Percentiles rank a stretch among this genome's conserved stretches.
These are phyloP conservation scores for Backusella tarrabulga DNA, from an alignment of 192 early-diverging fungal species.

Conservation along the genomic window DNA sequence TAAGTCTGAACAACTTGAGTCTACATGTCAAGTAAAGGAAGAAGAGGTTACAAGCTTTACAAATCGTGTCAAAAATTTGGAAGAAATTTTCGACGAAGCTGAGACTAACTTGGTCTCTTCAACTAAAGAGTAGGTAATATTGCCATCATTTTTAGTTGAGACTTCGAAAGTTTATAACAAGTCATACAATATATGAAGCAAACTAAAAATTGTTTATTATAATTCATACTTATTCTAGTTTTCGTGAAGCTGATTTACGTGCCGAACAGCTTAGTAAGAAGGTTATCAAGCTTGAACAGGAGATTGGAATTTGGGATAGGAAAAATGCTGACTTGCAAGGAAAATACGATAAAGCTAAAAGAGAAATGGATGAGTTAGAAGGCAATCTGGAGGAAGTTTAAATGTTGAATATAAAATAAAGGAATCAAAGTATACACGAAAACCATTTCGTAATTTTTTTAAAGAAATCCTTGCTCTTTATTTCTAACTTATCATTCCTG, in stretches of 20 bases:
- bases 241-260: constrained; percentile 68
- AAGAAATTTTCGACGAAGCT: constrained; percentile 30
- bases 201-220: background rate
- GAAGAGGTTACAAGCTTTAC: constrained; percentile 35
- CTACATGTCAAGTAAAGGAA: constrained; percentile 41
- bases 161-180: no score
- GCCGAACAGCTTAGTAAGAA: constrained; percentile 85
- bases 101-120: constrained; percentile 26
- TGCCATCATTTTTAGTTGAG: background rate
- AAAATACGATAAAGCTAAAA: constrained; percentile 70
- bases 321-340: constrained; percentile 70
- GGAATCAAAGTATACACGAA: background rate
- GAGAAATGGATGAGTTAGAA: constrained; percentile 77
- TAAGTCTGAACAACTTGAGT: constrained; percentile 48
- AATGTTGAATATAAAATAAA: constrained; percentile 10
- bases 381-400: constrained; percentile 79
- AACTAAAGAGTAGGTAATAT: constrained; percentile 29
- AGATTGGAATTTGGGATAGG: constrained; percentile 67
- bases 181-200: no score
- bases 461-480: background rate
- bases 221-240: constrained; percentile 12
- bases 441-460: background rate
- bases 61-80: constrained; percentile 30
- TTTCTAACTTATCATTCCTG: background rate
- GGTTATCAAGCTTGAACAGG: constrained; percentile 74